Base-by-base conservation (phyloP, 2,329 filamentous ascomycete genomes). In the Phialemonium atrogriseum region DNA sequence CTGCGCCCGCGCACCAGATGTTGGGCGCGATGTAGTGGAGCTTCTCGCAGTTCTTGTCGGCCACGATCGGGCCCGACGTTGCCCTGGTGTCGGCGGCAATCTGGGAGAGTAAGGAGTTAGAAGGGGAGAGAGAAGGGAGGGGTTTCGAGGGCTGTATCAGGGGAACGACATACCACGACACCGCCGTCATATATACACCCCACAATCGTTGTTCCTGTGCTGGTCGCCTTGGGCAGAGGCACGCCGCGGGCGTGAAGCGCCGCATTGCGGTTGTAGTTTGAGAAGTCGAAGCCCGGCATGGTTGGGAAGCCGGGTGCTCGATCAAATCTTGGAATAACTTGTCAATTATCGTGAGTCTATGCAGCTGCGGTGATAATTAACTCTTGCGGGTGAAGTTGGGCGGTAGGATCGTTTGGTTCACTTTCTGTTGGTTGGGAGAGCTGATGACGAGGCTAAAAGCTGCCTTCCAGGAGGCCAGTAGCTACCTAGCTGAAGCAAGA, bases 31-130 rank as follows among this genome's bases (percentile, higher is more conserved):
- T 98, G 72, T 93, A 98, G 69, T 98, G 91, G 44, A 98, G 80
- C 70, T 98, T 98, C 68, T 98, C 89, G 70, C 91, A 96, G 75
- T 98, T 98, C 85, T 98, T 98, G 77, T 98, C 91, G 62, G 93
- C 93, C 49, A 98, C 91, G 63, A 98, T 98, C 46, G 91, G 88
- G 21, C 91, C 91, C 44, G 84, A 93, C 27, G 91, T 98, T 43
- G 91, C 91, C 75, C 91, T 79, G 45, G 91, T 98, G 66, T 98
- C 91, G 66, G 91, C 91, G 42, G 91, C 91, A 62, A 98, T 96
- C 83, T 88, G 49, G n/a, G 16, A 20, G n/a, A 13, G 22, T 26
- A 34, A 8, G 15, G 19, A 18, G 20, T 11, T 19, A n/a, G 14
- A 23, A 16, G 12, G 24, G 10, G 12, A 30, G 8, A 24, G 25